phyloP scores from a whole-genome alignment of 1,139 yeast genomes.

The Diutina neorugosa region DNA sequence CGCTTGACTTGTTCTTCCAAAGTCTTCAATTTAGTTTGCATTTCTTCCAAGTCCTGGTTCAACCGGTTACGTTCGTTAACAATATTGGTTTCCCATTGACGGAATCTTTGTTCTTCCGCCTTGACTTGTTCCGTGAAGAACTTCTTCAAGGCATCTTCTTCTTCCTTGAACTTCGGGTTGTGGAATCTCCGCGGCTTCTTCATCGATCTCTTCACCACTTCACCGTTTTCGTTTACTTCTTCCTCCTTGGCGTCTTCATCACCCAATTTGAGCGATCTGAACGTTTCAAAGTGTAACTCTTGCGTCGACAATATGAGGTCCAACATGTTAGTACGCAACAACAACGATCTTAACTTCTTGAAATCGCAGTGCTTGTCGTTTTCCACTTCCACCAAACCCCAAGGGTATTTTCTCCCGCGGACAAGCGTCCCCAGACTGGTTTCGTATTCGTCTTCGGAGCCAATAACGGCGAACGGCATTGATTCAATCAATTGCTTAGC shows the following conservation, averaged over 20 bases:
- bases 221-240: conserved; percentile 22
- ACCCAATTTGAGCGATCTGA: conserved; percentile 76
- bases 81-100: conserved; percentile 96
- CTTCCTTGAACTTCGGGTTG: conserved; percentile 91
- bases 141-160: conserved; percentile 87
- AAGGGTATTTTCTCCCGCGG: conserved; percentile 87
- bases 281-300: conserved; percentile 83
- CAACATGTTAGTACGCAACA: conserved; percentile 86
- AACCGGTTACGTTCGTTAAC: conserved; percentile 89
- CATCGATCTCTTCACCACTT: conserved; percentile 18
- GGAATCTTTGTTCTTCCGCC: conserved; percentile 91
- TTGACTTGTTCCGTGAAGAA: conserved; percentile 97
- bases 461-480: conserved; percentile 91
- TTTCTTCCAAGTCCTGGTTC: conserved; percentile 85
- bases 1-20: conserved; percentile 65
- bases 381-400: conserved; percentile 98
- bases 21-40: conserved; percentile 61
- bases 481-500: conserved; percentile 75
- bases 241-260: conserved; percentile 12
- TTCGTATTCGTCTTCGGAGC: conserved; percentile 80
- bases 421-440: conserved; percentile 64
- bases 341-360: conserved; percentile 75
- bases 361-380: conserved; percentile 94
- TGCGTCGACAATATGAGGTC: conserved; percentile 85
- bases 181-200: conserved; percentile 45